Conservation (phyloP, 1,139 yeast genomes). For the Geotrichum klebahnii region DNA sequence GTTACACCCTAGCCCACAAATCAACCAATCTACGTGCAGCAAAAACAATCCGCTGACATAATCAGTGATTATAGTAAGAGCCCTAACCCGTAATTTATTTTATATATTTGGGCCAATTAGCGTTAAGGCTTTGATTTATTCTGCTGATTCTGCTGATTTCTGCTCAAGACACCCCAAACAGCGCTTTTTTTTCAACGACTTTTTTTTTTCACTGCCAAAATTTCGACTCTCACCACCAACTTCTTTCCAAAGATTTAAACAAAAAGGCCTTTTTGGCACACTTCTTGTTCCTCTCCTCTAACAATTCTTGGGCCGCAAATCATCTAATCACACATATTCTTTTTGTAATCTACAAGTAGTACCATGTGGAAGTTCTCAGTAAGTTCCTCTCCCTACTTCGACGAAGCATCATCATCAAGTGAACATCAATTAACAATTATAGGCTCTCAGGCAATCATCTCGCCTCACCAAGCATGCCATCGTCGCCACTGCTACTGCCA, state of each 20-base stretch:
- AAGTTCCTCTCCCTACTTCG: conserved; percentile 1
- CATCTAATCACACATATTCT: neutral
- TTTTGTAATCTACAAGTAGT: neutral
- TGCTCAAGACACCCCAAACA: no score
- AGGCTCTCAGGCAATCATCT: conserved; percentile 31
- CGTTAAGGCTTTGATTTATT: conserved; percentile 9
- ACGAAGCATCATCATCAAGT: neutral
- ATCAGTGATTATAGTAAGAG: neutral
- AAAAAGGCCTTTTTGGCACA: neutral
- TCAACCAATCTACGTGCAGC: conserved; percentile 4
- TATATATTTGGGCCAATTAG: neutral
- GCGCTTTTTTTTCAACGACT: neutral
- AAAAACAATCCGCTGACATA: neutral
- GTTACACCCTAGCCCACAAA: neutral
- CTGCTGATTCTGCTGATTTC: conserved; percentile 2
- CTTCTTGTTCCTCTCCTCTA: neutral
- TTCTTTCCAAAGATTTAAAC: neutral
- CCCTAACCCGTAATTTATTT: neutral
- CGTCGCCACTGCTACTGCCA: conserved; percentile 34
- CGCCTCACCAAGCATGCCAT: conserved; percentile 37
- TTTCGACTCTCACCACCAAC: neutral
- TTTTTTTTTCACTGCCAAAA: conserved; percentile 1
- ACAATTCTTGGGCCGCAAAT: neutral
- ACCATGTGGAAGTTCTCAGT: conserved; percentile 22
- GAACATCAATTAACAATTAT: conserved; percentile 2